Evolutionary conservation across 129 eudicot species (phyloP), one percentile per base, ranked within the genome.

Genomic region (Kitagawia praeruptora): DNA sequence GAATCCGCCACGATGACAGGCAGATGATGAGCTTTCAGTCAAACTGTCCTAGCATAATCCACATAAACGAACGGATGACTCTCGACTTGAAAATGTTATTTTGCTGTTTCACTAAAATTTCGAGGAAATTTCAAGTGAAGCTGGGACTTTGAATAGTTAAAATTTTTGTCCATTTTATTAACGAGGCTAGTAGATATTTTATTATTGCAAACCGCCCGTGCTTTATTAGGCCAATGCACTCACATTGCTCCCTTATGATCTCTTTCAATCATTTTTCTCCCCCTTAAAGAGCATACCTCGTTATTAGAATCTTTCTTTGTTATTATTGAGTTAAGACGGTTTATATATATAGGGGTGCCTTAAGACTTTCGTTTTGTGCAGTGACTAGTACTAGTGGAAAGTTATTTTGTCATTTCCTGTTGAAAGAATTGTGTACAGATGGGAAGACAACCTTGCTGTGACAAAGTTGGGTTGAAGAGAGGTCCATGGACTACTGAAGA

Each of bases 401-500:
- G 63, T 40, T 3, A 14, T 73, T 46, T 39, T 37, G 31, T 64
- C n/a, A 34, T 42, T 34, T 47, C 27, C 70, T 38, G 23, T 73
- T 69, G 1, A 54, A 51, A 38, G 38, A 40, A 66, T 16, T 37
- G 18, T 11, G 27, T 11, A 70, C 19, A 48, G 77, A 92, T 92
- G 97, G 97, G 93, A 75, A 88, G 97, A 64, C 86, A 88, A 56
- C 97, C 97, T 71, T 90, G 96, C 78, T 92, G 96, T 80, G 93
- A 92, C 75, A 89, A 88, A 85, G 87, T 88, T 18, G 97, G 96
- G 8, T 63, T 92, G 74, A 92, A 92, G 79, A 85, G 89, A 84
- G 97, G 97, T 79, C 93, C 93, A 67, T 92, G 97, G 96, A 88
- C 96, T 5, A 85, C 83, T 73, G 96, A 92, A 79, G 97, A 92